Base-by-base conservation (phyloP, 106 monocot species). In the Apostasia ramifera region DNA sequence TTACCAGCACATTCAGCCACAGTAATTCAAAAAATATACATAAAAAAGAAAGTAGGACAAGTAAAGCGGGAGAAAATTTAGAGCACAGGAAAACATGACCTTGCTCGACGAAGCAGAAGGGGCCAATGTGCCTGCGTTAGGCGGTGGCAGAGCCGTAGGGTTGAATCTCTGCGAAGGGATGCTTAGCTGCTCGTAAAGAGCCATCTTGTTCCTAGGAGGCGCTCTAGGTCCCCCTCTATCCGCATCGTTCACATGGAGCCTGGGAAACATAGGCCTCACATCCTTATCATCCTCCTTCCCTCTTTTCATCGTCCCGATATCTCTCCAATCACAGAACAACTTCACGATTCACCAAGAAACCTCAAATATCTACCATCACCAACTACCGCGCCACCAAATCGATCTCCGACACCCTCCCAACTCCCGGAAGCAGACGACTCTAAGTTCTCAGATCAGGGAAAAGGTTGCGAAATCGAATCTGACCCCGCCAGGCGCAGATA, bases 151-250 rank as follows among this genome's bases (percentile, higher is more conserved):
- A 40, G 70, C 66, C 0, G 58, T 49, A 1, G 79, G 50, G 44
- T 65, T 84, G 68, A 88, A 86, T 72, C 90, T 81, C 66, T 86
- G 81, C 4, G 88, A 89, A 38, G 95, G 88, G 66, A 95, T 76
- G 54, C 82, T 89, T 52, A 92, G 73, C 77, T 89, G 91, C 72
- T 95, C 95, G 63, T 92, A 95, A 13, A 95, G 83, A 4, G 95
- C 91, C 95, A 95, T 95, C 84, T 95, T 95, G 80, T 95, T 95
- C 86, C 95, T 88, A 40, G 95, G 95, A 6, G 95, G 95, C 1
- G 95, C 89, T 47, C 95, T 66, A 1, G 95, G 95, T 0, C 95
- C 95, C 4, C 88, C 91, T 70, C 82, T 92, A 44, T 81, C 86
- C 2, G 91, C 56, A 61, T 91, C 95, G 49, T 88, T 95, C 38